Evolutionary conservation across 2,329 filamentous ascomycete genomes (phyloP).

Genomic region (Pseudogymnoascus sp.): DNA sequence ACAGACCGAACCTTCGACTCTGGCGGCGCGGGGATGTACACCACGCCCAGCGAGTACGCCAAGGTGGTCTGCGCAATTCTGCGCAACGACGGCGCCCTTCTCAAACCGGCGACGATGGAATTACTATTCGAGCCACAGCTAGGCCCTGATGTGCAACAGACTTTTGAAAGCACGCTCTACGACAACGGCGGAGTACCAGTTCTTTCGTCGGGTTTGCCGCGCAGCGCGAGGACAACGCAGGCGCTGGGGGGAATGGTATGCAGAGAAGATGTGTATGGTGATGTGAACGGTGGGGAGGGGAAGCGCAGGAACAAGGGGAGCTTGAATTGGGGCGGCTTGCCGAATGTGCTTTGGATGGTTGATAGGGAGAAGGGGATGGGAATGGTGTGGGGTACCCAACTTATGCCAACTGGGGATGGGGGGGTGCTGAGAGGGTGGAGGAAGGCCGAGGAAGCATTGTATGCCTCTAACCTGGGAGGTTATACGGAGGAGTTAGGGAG

Average conservation of each 20-base stretch:
- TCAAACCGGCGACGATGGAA: conserved; percentile 33
- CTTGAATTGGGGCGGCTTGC: conserved; percentile 78
- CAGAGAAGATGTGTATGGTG: conserved; percentile 99
- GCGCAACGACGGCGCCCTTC: conserved; percentile 38
- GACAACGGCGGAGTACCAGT: conserved; percentile 71
- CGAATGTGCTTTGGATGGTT: conserved; percentile 78
- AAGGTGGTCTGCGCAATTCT: conserved; percentile 38
- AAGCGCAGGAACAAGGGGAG: conserved; percentile 81
- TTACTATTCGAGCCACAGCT: conserved; percentile 40
- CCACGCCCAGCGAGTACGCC: conserved; percentile 32
- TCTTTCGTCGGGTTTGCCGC: conserved; percentile 65
- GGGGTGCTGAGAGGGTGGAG: neutral
- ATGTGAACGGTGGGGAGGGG: conserved; percentile 88
- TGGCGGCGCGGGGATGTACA: conserved; percentile 31
- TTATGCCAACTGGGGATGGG: neutral
- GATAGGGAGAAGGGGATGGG: conserved; percentile 80
- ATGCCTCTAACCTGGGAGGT: neutral
- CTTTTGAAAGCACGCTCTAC: conserved; percentile 44
- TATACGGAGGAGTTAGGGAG: no score
- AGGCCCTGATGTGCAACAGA: neutral
- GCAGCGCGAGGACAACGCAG: conserved; percentile 85
- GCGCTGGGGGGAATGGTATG: conserved; percentile 85
- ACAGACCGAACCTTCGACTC: conserved; percentile 12
- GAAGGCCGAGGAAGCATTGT: neutral
- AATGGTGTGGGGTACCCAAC: conserved; percentile 37